Evolutionary conservation across 495 filamentous ascomycete genomes (phyloP).

Genomic region (Xylaria palmicola): DNA sequence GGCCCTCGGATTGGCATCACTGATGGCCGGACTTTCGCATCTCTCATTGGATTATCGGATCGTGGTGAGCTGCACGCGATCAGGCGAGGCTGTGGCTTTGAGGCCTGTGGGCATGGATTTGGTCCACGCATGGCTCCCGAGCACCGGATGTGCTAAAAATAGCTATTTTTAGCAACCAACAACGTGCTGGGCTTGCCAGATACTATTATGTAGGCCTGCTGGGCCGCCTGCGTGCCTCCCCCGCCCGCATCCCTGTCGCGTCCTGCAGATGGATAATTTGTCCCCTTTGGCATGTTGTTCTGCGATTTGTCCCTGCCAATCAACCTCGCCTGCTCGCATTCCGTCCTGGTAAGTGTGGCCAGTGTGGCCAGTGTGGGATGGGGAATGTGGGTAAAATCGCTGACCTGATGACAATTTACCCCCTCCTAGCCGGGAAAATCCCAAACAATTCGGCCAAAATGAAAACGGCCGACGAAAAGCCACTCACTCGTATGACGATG

Average conservation of each 20-base stretch:
- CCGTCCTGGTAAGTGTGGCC: slow-evolving; percentile 1
- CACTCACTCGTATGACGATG: slow-evolving; percentile 9
- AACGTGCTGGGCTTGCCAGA: slow-evolving; percentile 15
- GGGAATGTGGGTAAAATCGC: slow-evolving; percentile 12
- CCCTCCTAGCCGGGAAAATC: slow-evolving; percentile 11
- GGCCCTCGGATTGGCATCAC: not conserved
- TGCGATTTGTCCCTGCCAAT: not conserved
- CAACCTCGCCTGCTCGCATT: not conserved
- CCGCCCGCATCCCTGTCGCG: not conserved
- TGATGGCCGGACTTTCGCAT: not conserved
- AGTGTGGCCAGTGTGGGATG: no score
- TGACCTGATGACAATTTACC: slow-evolving; percentile 15
- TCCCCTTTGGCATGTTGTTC: not conserved
- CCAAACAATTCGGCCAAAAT: slow-evolving; percentile 18
- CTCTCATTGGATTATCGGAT: slow-evolving; percentile 5
- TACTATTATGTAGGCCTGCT: no score
- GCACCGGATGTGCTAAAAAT: slow-evolving; percentile 30
- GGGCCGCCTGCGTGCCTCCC: not conserved
- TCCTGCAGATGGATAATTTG: not conserved
- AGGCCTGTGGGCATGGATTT: slow-evolving; percentile 2
- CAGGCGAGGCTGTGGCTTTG: slow-evolving; percentile 18
- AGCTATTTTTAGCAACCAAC: slow-evolving; percentile 33
- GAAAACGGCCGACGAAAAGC: slow-evolving; percentile 10
- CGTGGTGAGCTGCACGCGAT: slow-evolving; percentile 8
- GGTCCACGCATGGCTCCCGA: slow-evolving; percentile 26